Evolutionary conservation across 352 stramenopile genomes (phyloP).

Genomic region (Pythium brassicae): DNA sequence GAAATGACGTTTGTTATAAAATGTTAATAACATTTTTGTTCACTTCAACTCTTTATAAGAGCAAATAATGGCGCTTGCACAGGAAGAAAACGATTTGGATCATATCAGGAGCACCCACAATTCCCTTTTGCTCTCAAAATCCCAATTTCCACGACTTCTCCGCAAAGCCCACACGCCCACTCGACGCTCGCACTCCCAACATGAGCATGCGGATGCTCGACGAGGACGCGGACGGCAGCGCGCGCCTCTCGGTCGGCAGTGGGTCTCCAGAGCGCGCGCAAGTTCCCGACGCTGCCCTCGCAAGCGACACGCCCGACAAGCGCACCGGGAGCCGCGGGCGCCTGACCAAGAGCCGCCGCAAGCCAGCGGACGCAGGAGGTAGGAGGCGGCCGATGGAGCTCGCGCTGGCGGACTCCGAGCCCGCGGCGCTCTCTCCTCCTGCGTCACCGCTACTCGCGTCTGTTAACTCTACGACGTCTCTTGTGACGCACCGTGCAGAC

Average conservation of each 20-base stretch:
- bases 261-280: not conserved
- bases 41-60: no score
- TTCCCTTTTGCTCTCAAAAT: no score
- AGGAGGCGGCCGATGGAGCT: not conserved
- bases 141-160: not conserved
- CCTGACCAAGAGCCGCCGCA: not conserved
- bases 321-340: not conserved
- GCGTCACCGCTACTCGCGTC: constrained; percentile 6
- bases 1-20: no score
- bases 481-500: constrained; percentile 40
- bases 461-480: constrained; percentile 60
- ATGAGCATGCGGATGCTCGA: constrained; percentile 3
- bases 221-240: not conserved
- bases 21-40: no score
- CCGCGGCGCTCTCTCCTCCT: not conserved
- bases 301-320: no score
- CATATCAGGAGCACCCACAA: no score
- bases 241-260: not conserved
- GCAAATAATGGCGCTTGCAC: no score
- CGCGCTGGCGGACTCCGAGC: not conserved
- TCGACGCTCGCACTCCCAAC: not conserved
- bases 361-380: not conserved
- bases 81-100: no score
- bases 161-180: not conserved
- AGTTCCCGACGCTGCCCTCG: not conserved